A percentile compares a stretch with the other conserved stretches of the same genome.
These are phyloP conservation scores for Multifurca ochricompacta DNA, from an alignment of 768 basidiomycete species.

Conservation along the genomic window DNA sequence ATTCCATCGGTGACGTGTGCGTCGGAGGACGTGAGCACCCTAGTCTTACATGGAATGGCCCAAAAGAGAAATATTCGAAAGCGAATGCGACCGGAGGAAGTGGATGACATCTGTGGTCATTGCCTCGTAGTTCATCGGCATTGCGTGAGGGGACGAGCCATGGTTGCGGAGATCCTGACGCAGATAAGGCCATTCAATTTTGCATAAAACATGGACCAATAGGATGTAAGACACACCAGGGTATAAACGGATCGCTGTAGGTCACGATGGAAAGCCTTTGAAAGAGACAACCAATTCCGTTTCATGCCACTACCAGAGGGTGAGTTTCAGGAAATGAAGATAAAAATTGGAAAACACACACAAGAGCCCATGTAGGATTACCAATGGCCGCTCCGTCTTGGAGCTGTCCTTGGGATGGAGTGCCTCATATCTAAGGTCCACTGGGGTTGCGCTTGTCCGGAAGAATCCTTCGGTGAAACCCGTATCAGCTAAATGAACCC, in stretches of 20 bases:
- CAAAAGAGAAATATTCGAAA: slow-evolving; percentile 61
- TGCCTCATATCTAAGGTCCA: slow-evolving; percentile 29
- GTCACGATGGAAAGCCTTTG: slow-evolving; percentile 63
- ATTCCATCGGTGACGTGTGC: no score
- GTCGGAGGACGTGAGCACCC: background rate
- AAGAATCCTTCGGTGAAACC: slow-evolving; percentile 6
- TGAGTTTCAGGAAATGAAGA: background rate
- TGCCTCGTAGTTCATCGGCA: slow-evolving; percentile 63
- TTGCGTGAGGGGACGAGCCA: slow-evolving; percentile 68
- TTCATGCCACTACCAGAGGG: slow-evolving; percentile 60
- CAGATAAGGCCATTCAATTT: background rate
- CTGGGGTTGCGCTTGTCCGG: slow-evolving; percentile 16
- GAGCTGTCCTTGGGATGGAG: slow-evolving; percentile 15
- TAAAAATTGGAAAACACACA: slow-evolving; percentile 27
- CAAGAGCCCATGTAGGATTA: slow-evolving; percentile 63
- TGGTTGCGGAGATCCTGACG: slow-evolving; percentile 83
- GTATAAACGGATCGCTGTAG: slow-evolving; percentile 65
- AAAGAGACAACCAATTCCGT: slow-evolving; percentile 80
- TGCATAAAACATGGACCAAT: background rate
- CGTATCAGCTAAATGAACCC: background rate
- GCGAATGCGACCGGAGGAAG: slow-evolving; percentile 48
- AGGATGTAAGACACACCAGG: slow-evolving; percentile 38
- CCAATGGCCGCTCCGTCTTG: slow-evolving; percentile 35
- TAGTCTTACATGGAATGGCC: slow-evolving; percentile 81
- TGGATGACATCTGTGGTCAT: slow-evolving; percentile 75